Percentiles rank a stretch among this genome's conserved stretches.
These are phyloP conservation scores for Dacryopinax primogenitus DNA, from an alignment of 768 basidiomycete genomes.

Conservation along the genomic window DNA sequence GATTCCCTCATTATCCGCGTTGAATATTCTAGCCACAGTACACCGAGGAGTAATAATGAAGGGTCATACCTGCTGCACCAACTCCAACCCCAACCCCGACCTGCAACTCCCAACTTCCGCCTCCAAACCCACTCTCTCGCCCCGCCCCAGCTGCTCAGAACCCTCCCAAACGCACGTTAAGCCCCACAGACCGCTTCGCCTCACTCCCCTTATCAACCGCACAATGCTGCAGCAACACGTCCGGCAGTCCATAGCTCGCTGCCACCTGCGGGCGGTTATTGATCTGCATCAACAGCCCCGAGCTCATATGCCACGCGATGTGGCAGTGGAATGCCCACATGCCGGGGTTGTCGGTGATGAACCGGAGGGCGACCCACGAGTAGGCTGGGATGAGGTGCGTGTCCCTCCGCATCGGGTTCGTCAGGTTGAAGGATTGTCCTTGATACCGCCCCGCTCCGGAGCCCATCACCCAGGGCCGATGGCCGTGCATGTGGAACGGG, in stretches of 20 bases:
- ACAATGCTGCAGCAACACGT: constrained; percentile 29
- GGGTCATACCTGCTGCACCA: too few species aligned
- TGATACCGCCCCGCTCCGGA: constrained; percentile 28
- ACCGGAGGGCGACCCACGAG: constrained; percentile 33
- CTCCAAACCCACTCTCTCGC: neutral
- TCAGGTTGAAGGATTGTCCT: constrained; percentile 24
- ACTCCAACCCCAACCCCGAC: too few species aligned
- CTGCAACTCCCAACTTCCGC: too few species aligned
- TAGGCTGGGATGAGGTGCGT: constrained; percentile 33
- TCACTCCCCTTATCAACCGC: constrained; percentile 21
- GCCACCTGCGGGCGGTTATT: constrained; percentile 30
- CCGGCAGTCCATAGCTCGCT: constrained; percentile 27
- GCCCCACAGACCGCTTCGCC: neutral
- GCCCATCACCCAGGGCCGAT: constrained; percentile 26
- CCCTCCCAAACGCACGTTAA: neutral
- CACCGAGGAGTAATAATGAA: too few species aligned
- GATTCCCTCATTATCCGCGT: too few species aligned
- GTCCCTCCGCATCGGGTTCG: constrained; percentile 33
- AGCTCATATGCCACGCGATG: constrained; percentile 35
- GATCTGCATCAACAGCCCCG: constrained; percentile 31
- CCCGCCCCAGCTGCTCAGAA: too few species aligned
- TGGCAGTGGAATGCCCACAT: constrained; percentile 42
- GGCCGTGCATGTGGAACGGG: constrained; percentile 22
- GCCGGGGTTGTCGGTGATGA: constrained; percentile 40
- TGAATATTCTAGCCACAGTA: too few species aligned